Conservation (phyloP, 202 grass and related monocot species). For the Zoysia matrella region DNA sequence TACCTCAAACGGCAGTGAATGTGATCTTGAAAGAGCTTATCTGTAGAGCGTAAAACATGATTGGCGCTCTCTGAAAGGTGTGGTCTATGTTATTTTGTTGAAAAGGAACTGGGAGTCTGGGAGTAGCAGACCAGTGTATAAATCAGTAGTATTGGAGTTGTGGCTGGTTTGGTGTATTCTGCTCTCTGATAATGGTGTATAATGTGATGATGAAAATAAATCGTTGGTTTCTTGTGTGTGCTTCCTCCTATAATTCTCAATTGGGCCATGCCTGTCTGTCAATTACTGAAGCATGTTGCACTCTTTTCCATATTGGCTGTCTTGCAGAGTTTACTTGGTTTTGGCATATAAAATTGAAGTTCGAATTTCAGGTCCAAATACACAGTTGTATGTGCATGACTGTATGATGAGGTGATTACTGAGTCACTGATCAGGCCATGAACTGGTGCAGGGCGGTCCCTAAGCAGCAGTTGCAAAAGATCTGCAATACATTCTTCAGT, state of each 20-base stretch:
- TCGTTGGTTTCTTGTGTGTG: neutral
- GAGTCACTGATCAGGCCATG: neutral
- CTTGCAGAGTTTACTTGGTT: neutral
- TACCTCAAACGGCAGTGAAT: constrained; percentile 53
- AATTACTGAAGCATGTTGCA: neutral
- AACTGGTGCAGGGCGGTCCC: neutral
- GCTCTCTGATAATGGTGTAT: constrained; percentile 5
- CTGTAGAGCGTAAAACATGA: neutral
- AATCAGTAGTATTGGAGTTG: neutral
- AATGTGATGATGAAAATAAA: constrained; percentile 30
- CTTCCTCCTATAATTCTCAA: neutral
- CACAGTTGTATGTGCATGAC: neutral
- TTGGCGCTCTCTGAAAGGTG: neutral
- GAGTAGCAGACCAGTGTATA: neutral
- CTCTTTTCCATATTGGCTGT: neutral
- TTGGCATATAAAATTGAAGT: neutral
- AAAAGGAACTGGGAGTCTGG: neutral
- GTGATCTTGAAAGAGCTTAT: constrained; percentile 31
- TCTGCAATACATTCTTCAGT: neutral
- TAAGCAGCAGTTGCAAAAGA: neutral
- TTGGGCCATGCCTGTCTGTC: neutral
- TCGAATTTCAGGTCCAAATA: constrained; percentile 8
- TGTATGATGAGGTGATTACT: neutral
- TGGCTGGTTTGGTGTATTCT: constrained; percentile 21
- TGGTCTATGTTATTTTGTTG: constrained; percentile 5